Conservation (phyloP, 176 grass and related monocot species). For the Avena eriantha region DNA sequence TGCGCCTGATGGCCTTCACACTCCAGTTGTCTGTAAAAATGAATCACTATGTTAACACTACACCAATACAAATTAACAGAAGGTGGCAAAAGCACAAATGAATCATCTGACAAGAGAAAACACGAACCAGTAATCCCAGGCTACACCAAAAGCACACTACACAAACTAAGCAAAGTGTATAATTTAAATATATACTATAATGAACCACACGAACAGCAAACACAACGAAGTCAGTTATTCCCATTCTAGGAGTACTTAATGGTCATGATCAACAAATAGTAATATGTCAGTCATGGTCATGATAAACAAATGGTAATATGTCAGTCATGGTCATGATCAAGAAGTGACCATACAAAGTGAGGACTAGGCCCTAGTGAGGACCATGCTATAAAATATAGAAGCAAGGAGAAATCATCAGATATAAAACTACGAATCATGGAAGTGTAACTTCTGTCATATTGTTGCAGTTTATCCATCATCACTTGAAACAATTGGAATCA, state of each 20-base stretch:
- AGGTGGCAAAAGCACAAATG: background rate
- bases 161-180: background rate
- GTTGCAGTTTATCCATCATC: constrained; percentile 48
- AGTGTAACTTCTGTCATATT: constrained; percentile 40
- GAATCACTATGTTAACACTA: background rate
- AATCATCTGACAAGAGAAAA: background rate
- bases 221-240: background rate
- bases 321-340: too few relatives aligned
- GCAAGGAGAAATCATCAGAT: constrained; percentile 38
- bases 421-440: constrained; percentile 41
- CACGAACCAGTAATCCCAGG: background rate
- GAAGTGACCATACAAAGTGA: too few relatives aligned
- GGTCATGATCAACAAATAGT: too few relatives aligned
- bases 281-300: too few relatives aligned
- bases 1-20: constrained; percentile 88
- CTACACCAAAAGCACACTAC: background rate
- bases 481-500: background rate
- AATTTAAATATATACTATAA: background rate
- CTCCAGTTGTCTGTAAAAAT: constrained; percentile 82
- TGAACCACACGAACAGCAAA: background rate
- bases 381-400: too few relatives aligned
- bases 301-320: too few relatives aligned
- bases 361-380: too few relatives aligned
- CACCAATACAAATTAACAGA: background rate
- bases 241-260: too few relatives aligned